Evolutionary conservation across 2,329 filamentous ascomycete genomes (phyloP).

Genomic region (Kalaharituber pfeilii): DNA sequence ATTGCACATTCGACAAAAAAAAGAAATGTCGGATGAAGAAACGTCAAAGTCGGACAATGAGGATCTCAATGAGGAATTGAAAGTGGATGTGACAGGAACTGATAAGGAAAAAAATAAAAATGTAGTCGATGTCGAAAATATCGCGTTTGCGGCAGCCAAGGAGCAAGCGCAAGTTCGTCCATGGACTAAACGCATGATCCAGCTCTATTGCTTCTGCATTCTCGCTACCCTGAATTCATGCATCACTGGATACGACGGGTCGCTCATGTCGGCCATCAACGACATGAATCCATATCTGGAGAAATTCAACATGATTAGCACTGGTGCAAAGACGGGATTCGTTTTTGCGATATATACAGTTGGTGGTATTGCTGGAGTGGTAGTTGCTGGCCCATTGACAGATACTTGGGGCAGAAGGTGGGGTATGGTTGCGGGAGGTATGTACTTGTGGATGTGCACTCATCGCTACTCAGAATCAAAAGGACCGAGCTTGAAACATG

Average conservation of each 20-base stretch:
- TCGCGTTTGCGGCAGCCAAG: slow-evolving; percentile 11
- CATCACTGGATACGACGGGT: slow-evolving; percentile 38
- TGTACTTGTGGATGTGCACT: no score
- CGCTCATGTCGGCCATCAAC: slow-evolving; percentile 31
- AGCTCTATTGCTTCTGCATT: slow-evolving; percentile 33
- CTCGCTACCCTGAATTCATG: slow-evolving; percentile 36
- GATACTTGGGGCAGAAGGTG: slow-evolving; percentile 34
- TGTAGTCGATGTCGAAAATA: slow-evolving; percentile 12
- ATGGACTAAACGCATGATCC: slow-evolving; percentile 30
- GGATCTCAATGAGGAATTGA: no score
- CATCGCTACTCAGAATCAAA: no score
- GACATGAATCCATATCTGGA: slow-evolving; percentile 34
- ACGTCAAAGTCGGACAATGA: no score
- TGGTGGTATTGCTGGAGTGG: slow-evolving; percentile 33
- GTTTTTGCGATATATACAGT: slow-evolving; percentile 38
- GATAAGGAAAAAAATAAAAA: no score
- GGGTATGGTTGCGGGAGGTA: slow-evolving; percentile 33
- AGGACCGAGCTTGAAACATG: background rate
- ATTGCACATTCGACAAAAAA: no score
- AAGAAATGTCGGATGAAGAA: no score
- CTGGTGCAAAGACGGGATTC: slow-evolving; percentile 35
- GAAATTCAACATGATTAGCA: slow-evolving; percentile 29
- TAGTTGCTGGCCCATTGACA: slow-evolving; percentile 33
- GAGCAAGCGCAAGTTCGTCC: slow-evolving; percentile 18
- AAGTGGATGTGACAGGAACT: no score